Conservation (phyloP, 805 yeast species). For the Candida xiaguanensis region DNA sequence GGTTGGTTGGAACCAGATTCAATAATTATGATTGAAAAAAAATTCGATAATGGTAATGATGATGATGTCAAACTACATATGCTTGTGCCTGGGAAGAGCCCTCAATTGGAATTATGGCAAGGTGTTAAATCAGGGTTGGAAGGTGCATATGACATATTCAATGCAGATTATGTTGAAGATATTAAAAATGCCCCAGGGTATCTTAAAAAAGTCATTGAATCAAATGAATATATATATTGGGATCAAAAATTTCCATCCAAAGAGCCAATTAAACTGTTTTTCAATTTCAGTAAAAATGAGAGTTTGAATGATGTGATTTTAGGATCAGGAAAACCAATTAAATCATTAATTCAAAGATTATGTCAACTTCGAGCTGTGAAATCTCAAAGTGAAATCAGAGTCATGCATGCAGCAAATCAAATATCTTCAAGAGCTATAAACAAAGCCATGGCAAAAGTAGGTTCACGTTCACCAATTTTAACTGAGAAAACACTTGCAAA, state of each 20-base stretch:
- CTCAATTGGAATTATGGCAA: constrained; percentile 85
- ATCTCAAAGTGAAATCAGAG: constrained; percentile 67
- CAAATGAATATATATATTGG: constrained; percentile 51
- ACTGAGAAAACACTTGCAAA: constrained; percentile 80
- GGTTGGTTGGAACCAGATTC: constrained; percentile 94
- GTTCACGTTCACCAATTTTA: constrained; percentile 41
- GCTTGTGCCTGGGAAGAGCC: constrained; percentile 82
- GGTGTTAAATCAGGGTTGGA: constrained; percentile 86
- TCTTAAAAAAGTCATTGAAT: constrained; percentile 43
- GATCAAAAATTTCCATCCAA: constrained; percentile 37
- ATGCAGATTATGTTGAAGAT: constrained; percentile 73
- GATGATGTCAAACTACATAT: constrained; percentile 64
- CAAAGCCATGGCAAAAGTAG: constrained; percentile 65
- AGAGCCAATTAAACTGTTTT: constrained; percentile 12
- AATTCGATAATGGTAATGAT: constrained; percentile 40
- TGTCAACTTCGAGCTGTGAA: constrained; percentile 63
- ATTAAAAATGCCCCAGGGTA: constrained; percentile 42
- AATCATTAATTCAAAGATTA: constrained; percentile 41
- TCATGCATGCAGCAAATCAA: constrained; percentile 80
- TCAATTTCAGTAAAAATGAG: constrained; percentile 10
- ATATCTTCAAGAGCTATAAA: constrained; percentile 83
- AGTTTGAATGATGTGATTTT: constrained; percentile 18
- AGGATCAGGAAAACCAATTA: constrained; percentile 32
- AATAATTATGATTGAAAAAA: constrained; percentile 62
- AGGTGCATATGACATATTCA: constrained; percentile 79